Evolutionary conservation across 176 grass and related monocot genomes (phyloP).

Genomic region (Bolboschoenus planiculmis): DNA sequence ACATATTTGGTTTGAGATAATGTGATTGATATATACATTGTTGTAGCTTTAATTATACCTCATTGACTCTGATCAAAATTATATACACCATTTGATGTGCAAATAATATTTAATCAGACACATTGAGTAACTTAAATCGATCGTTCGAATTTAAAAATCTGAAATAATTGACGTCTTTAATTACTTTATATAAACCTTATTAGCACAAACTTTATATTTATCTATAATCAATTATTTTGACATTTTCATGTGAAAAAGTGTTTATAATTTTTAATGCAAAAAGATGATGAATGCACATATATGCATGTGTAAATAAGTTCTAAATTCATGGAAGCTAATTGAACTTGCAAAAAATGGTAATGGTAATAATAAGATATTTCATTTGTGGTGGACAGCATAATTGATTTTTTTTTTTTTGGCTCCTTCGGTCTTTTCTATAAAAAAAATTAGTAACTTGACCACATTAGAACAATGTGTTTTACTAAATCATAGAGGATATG

Average conservation of each 20-base stretch:
- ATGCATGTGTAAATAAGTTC: neutral
- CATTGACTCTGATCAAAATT: too few relatives aligned
- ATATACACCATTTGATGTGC: too few relatives aligned
- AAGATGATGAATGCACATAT: neutral
- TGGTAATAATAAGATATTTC: neutral
- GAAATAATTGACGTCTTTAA: too few relatives aligned
- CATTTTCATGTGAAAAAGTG: neutral
- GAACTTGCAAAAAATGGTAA: too few relatives aligned
- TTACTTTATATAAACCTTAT: too few relatives aligned
- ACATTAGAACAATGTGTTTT: neutral
- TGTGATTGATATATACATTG: neutral
- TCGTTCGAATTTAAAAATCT: too few relatives aligned
- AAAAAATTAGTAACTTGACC: neutral
- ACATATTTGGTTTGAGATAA: neutral
- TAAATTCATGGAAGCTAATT: neutral
- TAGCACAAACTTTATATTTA: too few relatives aligned
- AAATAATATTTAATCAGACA: too few relatives aligned
- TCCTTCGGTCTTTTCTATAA: neutral
- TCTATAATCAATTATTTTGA: neutral
- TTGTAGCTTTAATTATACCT: neutral
- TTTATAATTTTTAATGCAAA: neutral
- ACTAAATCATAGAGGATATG: too few relatives aligned
- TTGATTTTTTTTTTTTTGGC: neutral
- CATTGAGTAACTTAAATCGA: too few relatives aligned
- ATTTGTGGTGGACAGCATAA: neutral